Conservation (phyloP, 495 filamentous ascomycete species). For the Xylona heveae region DNA sequence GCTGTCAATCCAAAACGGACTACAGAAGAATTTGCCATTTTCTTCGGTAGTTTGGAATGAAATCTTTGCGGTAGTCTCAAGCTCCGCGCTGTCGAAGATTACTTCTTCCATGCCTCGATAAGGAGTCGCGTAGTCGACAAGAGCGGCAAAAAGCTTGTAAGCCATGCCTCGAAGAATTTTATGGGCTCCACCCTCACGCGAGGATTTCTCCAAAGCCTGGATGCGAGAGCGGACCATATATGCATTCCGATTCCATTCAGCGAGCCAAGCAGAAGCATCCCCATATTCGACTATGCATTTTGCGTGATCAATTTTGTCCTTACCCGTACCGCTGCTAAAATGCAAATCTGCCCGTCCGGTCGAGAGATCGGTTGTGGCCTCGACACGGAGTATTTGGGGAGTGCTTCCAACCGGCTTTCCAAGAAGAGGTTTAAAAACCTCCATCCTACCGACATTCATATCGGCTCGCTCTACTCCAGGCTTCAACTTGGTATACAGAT, state of each 20-base stretch:
- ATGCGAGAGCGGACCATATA: slow-evolving; percentile 28
- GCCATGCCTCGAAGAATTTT: slow-evolving; percentile 42
- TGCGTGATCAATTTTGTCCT: slow-evolving; percentile 28
- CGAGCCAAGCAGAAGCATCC: slow-evolving; percentile 9
- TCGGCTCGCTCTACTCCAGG: no score
- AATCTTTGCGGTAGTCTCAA: slow-evolving; percentile 51
- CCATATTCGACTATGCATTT: slow-evolving; percentile 22
- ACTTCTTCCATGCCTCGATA: slow-evolving; percentile 62
- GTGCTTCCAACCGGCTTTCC: slow-evolving; percentile 32
- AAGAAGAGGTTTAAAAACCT: slow-evolving; percentile 50
- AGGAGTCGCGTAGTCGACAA: slow-evolving; percentile 45
- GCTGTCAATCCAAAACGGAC: slow-evolving; percentile 28
- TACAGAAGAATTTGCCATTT: slow-evolving; percentile 26
- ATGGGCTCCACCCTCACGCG: slow-evolving; percentile 11
- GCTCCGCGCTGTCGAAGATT: slow-evolving; percentile 45
- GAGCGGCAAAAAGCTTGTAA: slow-evolving; percentile 52
- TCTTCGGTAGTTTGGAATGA: slow-evolving; percentile 36
- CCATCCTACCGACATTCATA: slow-evolving; percentile 40
- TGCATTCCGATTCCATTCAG: slow-evolving; percentile 24
- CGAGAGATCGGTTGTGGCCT: slow-evolving; percentile 9
- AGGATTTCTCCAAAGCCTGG: slow-evolving; percentile 17
- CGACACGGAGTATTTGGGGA: slow-evolving; percentile 18
- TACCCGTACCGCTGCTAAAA: slow-evolving; percentile 12
- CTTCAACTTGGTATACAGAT: slow-evolving; percentile 6
- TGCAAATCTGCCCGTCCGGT: slow-evolving; percentile 12